Evolutionary conservation across 2,329 filamentous ascomycete genomes (phyloP), one percentile per base, ranked within the genome.

Genomic region (Fusarium incarnatum): DNA sequence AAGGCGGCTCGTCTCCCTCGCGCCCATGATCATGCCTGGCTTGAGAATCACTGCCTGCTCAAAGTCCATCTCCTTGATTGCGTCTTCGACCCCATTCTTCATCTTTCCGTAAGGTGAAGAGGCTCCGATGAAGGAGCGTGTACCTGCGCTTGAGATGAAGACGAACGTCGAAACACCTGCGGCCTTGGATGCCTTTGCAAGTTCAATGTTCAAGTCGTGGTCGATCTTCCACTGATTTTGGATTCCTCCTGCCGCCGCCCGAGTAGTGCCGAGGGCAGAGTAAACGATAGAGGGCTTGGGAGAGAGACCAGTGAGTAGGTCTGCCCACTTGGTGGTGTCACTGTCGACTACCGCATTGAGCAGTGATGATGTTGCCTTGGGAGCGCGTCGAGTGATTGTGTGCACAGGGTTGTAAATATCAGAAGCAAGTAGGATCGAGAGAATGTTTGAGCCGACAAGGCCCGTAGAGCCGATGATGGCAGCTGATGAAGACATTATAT

Each of bases 81-180:
- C 84, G 34, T 97, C 91, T 79, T 98, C 95, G 42, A 97, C 88
- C 73, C 96, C 92, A 25, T 88, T 89, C 84, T 98, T 98, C 93
- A 98, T 96, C 79, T 83, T 70, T 82, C 88, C 67, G 81, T 86
- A 81, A 75, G 84, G 81, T 77, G 87, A n/a, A 82, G 84, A 53
- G 79, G 80, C 49, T 45, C 71, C 52, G 32, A 82, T 30, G 41
- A 85, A 27, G 16, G 82, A 77, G 22, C 83, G 80, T 2, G 82
- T 86, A 59, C 86, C 86, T 2, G 75, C 82, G 23, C 86, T 85
- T 1, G 91, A 94, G 59, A 97, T 86, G 69, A 97, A 89, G 23
- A 98, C 90, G 76, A 92, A 97, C 3, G 91, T 91, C 71, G 88
- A 88, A 13, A 88, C 87, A 37, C 93, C 93, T 1, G 90, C 88